Conservation (phyloP, 2,329 filamentous ascomycete species). For the Fusarium chuoi region DNA sequence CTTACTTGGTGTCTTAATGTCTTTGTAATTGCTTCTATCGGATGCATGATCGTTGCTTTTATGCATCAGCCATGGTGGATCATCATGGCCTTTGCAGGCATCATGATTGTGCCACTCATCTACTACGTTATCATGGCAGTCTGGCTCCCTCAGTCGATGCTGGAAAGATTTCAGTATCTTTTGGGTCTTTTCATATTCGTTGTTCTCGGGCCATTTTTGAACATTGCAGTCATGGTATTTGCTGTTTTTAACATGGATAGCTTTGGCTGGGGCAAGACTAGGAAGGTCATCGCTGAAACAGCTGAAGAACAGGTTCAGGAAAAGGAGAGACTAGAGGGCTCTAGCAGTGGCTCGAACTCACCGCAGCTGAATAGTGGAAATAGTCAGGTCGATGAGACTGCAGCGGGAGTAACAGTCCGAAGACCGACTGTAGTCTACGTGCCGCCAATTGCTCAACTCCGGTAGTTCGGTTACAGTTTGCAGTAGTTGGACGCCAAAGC, state of each 20-base stretch:
- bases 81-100: constrained; percentile 40
- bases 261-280: constrained; percentile 45
- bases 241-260: constrained; percentile 43
- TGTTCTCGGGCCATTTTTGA: constrained; percentile 39
- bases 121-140: constrained; percentile 40
- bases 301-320: constrained; percentile 8
- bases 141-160: constrained; percentile 39
- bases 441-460: not conserved
- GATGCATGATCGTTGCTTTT: constrained; percentile 44
- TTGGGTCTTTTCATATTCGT: constrained; percentile 37
- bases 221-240: constrained; percentile 42
- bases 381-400: not conserved
- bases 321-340: not conserved
- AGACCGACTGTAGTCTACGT: constrained; percentile 17
- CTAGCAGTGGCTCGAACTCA: not conserved
- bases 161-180: constrained; percentile 38
- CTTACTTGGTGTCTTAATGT: constrained; percentile 41
- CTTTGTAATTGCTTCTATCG: constrained; percentile 43
- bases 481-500: not conserved
- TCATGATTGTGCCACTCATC: constrained; percentile 40
- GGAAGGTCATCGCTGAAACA: constrained; percentile 29
- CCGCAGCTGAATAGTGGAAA: not conserved
- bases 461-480: not conserved
- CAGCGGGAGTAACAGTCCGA: not conserved
- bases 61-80: constrained; percentile 42